Conservation (phyloP, 1,139 yeast species). For the Yamadazyma diospyri region DNA sequence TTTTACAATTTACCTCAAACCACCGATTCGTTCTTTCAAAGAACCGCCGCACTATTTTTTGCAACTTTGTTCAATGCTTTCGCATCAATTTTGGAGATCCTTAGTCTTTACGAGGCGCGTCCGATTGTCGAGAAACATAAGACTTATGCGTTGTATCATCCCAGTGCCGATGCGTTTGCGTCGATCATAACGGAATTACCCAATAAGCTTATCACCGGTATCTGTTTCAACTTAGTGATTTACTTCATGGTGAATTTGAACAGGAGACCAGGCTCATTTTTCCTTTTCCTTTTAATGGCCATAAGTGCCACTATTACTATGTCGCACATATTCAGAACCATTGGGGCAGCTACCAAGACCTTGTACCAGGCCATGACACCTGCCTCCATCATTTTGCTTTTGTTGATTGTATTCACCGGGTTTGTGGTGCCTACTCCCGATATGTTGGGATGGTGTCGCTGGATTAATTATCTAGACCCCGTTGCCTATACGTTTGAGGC, state of each 20-base stretch:
- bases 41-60: conserved; percentile 74
- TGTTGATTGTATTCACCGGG: conserved; percentile 56
- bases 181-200: conserved; percentile 58
- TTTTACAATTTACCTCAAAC: conserved; percentile 55
- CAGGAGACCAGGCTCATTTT: conserved; percentile 58
- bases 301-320: conserved; percentile 48
- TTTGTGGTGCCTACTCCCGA: conserved; percentile 54
- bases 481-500: conserved; percentile 55
- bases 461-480: conserved; percentile 60
- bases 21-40: conserved; percentile 52
- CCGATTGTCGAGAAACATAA: conserved; percentile 79
- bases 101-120: conserved; percentile 65
- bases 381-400: conserved; percentile 53
- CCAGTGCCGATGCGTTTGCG: conserved; percentile 63
- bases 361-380: conserved; percentile 61
- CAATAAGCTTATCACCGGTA: conserved; percentile 42
- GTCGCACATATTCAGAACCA: conserved; percentile 56
- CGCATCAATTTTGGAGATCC: conserved; percentile 68
- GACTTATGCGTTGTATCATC: conserved; percentile 62
- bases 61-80: conserved; percentile 77
- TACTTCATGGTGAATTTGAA: conserved; percentile 59
- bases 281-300: conserved; percentile 45
- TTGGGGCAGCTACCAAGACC: conserved; percentile 55
- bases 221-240: conserved; percentile 43
- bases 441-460: conserved; percentile 63